Conservation (phyloP, 768 basidiomycete species). For the Dictyophora rubrovolvata region DNA sequence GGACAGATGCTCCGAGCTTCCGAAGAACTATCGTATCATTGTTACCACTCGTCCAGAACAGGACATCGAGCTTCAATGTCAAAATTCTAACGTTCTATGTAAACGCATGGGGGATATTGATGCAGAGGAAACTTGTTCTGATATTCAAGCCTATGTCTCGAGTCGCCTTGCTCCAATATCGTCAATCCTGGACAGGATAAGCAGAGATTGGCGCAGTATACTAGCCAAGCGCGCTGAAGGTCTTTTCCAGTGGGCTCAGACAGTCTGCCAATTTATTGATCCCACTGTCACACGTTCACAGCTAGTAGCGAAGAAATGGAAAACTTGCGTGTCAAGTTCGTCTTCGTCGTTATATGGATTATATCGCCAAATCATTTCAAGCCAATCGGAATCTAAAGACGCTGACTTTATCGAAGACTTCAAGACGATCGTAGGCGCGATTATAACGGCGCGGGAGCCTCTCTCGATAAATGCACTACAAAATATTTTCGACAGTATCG, state of each 20-base stretch:
- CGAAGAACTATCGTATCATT: conserved; percentile 22
- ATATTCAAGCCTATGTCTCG: neutral
- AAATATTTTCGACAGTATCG: conserved; percentile 11
- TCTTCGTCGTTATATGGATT: conserved; percentile 11
- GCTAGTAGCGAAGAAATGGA: neutral
- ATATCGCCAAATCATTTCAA: conserved; percentile 14
- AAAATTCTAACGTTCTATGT: neutral
- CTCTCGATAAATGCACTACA: conserved; percentile 9
- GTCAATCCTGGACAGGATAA: neutral
- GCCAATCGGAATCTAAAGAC: conserved; percentile 12
- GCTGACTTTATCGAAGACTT: conserved; percentile 8
- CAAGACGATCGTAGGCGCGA: conserved; percentile 15
- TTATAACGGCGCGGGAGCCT: conserved; percentile 18
- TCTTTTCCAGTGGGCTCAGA: conserved; percentile 24
- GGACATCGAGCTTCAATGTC: conserved; percentile 15
- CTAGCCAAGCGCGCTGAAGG: conserved; percentile 20
- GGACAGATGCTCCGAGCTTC: conserved; percentile 13
- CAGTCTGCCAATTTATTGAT: conserved; percentile 18
- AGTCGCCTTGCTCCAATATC: neutral
- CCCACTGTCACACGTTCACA: neutral
- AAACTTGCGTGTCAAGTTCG: conserved; percentile 13
- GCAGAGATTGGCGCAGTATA: neutral
- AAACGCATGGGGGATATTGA: neutral
- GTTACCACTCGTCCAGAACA: conserved; percentile 23
- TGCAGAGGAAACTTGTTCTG: neutral